These are phyloP conservation scores for Cryptococcus wingfieldii DNA, from an alignment of 1,284 basidiomycete species.

Conservation along the genomic window DNA sequence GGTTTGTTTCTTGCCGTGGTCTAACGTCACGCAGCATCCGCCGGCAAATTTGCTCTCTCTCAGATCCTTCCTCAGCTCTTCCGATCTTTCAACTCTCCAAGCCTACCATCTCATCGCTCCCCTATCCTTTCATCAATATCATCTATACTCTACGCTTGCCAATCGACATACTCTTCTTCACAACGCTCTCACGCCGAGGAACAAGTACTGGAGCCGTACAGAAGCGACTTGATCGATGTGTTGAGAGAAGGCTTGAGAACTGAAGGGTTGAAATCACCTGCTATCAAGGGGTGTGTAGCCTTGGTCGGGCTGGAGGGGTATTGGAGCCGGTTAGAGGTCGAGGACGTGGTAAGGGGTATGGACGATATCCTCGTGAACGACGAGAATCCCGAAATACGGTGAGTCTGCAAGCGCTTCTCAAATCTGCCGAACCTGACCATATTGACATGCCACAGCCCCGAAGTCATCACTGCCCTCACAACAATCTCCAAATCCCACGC, in stretches of 20 bases:
- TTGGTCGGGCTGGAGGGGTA: slow-evolving; percentile 63
- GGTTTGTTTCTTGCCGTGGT: background rate
- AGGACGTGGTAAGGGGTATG: slow-evolving; percentile 70
- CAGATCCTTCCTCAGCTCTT: slow-evolving; percentile 69
- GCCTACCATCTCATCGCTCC: slow-evolving; percentile 68
- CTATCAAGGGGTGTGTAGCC: slow-evolving; percentile 57
- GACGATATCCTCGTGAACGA: slow-evolving; percentile 63
- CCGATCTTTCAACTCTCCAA: slow-evolving; percentile 68
- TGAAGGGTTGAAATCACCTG: slow-evolving; percentile 55
- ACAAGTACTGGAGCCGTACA: slow-evolving; percentile 60
- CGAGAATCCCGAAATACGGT: slow-evolving; percentile 55
- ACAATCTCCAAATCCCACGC: slow-evolving; percentile 63
- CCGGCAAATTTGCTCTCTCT: slow-evolving; percentile 63
- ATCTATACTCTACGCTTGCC: slow-evolving; percentile 43
- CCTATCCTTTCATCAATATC: slow-evolving; percentile 62
- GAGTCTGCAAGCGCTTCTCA: slow-evolving; percentile 46
- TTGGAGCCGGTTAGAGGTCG: slow-evolving; percentile 67
- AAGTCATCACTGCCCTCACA: slow-evolving; percentile 64
- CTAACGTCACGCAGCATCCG: slow-evolving; percentile 56
- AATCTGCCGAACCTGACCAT: background rate
- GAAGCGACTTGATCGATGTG: slow-evolving; percentile 61
- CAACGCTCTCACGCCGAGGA: slow-evolving; percentile 35
- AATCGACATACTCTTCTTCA: slow-evolving; percentile 36
- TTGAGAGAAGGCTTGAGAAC: slow-evolving; percentile 42
- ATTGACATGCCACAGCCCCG: slow-evolving; percentile 53